Base-by-base conservation (phyloP, 2,329 filamentous ascomycete genomes). In the Raffaelea deltoideospora region DNA sequence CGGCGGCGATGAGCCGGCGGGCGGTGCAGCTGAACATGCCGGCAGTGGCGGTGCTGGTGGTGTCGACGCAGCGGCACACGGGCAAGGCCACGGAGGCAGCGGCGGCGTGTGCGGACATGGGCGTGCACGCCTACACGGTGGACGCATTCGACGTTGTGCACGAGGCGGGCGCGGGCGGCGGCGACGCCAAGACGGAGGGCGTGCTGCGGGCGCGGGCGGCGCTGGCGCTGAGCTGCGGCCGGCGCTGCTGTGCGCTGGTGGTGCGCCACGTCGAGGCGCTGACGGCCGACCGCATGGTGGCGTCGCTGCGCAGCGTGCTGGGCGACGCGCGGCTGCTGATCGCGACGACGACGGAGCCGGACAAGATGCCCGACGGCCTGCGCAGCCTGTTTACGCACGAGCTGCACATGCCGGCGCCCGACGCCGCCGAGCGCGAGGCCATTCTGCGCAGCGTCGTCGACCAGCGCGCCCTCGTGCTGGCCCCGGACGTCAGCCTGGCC, bases 331-430 rank as follows among this genome's bases (percentile, higher is more conserved):
- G 90, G 37, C 83, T 96, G 3, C 60, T 98, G 19, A 77, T 98
- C 47, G 88, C 90, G 1, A 98, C 90, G 0, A 95, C 88, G 0
- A 94, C 86, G 7, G 88, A 96, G 47, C 76, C 95, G 1, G 90
- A 96, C 52, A 92, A 96, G 55, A 74, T 98, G 1, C 83, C 88
- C 0, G 87, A 95, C 48, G 82, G 82, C 1, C 77, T 96, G 17
- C 75, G 90, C 37, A 85, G 85, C 10, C 65, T 96, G 3, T 96
- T 98, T 54, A 94, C 86, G 0, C 88, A 98, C 49, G 90, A 98
- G 56, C 67, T 98, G 30, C 88, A 96, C 51, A 85, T 98, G 72
- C 74, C 67, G 31, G 90, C 90, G 0, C 90, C 90, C 0, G 87
- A 96, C 48, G 90, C 98, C 54, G 76, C 76, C 20, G 88, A 96